Evolutionary conservation across 225 moss, liverwort and hornwort species (phyloP).

Genomic region (Physcomitrium patens): DNA sequence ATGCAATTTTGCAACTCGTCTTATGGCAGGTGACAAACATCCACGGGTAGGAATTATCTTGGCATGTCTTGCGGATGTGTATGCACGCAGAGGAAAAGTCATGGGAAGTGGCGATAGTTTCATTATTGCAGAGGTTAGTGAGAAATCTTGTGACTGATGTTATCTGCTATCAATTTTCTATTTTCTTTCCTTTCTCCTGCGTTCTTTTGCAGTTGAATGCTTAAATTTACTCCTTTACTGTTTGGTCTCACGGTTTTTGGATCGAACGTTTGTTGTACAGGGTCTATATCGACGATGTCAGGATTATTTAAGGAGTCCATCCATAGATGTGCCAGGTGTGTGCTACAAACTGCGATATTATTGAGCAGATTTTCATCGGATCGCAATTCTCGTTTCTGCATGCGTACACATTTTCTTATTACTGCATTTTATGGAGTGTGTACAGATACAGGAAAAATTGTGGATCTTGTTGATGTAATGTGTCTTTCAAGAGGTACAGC

Average conservation of each 20-base stretch:
- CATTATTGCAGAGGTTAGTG: conserved; percentile 73
- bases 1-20: conserved; percentile 19
- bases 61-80: conserved; percentile 83
- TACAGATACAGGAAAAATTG: conserved; percentile 48
- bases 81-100: conserved; percentile 65
- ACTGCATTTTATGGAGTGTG: conserved; percentile 22
- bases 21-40: conserved; percentile 72
- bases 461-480: conserved; percentile 72
- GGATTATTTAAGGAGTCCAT: conserved; percentile 70
- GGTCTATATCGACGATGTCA: conserved; percentile 76
- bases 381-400: not conserved
- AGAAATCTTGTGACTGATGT: conserved; percentile 10
- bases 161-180: not conserved
- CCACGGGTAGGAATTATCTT: conserved; percentile 72
- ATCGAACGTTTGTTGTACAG: conserved; percentile 40
- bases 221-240: not conserved
- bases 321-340: conserved; percentile 70
- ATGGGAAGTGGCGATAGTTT: conserved; percentile 71
- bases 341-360: conserved; percentile 6
- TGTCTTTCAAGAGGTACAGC: conserved; percentile 71
- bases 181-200: not conserved
- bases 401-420: not conserved
- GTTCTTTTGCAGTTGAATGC: not conserved
- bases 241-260: not conserved
- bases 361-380: not conserved